These are phyloP conservation scores for Mycena latifolia DNA, from an alignment of 768 basidiomycete genomes.

Conservation along the genomic window DNA sequence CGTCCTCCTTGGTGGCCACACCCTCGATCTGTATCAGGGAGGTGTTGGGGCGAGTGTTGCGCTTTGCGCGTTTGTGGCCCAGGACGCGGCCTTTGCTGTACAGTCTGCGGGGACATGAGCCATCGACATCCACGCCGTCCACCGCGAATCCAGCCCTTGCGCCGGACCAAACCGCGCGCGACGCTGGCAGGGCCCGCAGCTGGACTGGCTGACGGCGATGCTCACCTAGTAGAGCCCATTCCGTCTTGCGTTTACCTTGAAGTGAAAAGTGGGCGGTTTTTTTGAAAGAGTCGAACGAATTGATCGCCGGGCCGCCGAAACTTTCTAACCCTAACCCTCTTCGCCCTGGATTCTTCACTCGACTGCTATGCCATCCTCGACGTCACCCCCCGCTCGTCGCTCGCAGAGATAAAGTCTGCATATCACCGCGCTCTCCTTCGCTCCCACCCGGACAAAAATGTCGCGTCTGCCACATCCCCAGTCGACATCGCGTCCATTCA, in stretches of 20 bases:
- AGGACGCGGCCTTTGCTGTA: slow-evolving; percentile 97
- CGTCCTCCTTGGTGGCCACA: slow-evolving; percentile 92
- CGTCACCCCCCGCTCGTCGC: slow-evolving; percentile 61
- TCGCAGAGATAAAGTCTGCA: slow-evolving; percentile 72
- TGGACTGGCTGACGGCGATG: not conserved
- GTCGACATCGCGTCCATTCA: slow-evolving; percentile 70
- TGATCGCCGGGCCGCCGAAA: no score
- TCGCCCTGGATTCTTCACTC: slow-evolving; percentile 11
- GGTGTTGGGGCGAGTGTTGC: slow-evolving; percentile 96
- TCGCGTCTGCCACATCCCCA: not conserved
- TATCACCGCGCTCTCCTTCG: slow-evolving; percentile 67
- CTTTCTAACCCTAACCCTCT: no score
- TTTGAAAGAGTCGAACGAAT: no score
- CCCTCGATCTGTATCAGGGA: slow-evolving; percentile 98
- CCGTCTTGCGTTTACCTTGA: not conserved
- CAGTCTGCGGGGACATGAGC: slow-evolving; percentile 66
- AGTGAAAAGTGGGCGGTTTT: slow-evolving; percentile 1
- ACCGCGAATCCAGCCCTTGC: slow-evolving; percentile 24
- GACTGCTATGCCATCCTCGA: slow-evolving; percentile 75
- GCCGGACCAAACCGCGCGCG: not conserved
- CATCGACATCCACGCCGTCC: slow-evolving; percentile 17
- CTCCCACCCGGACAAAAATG: slow-evolving; percentile 75
- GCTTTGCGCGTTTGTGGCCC: slow-evolving; percentile 98
- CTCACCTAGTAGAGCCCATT: slow-evolving; percentile 35
- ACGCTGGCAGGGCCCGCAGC: not conserved